Base-by-base conservation (phyloP, 2,329 filamentous ascomycete species). In the Reticulascus tulasneorum region DNA sequence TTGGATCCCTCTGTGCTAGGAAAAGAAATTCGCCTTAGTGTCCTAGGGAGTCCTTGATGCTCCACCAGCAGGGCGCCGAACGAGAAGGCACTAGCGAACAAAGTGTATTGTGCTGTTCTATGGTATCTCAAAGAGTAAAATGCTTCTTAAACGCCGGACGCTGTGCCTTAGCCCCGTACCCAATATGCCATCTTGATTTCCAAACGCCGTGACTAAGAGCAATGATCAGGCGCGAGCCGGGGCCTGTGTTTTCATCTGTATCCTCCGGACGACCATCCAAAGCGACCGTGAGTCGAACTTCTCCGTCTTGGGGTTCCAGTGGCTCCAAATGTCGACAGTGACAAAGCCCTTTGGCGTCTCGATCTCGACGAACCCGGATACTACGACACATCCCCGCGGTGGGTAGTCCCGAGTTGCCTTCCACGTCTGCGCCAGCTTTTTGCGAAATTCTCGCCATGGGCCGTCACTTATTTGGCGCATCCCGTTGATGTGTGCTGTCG, bases 291-390 rank as follows among this genome's bases (percentile, higher is more conserved):
- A 9, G 23, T 49, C 63, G 33, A 65, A 75, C 29, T 57, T 60
- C 42, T 65, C 63, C 25, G 65, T 67, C 51, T 75, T 72, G 2
- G 77, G 75, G 49, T 81, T 67, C 55, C 74, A 82, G 54, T 68
- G 76, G 3, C 64, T 71, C 9, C 56, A 40, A 3, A 75, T 73
- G 40, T 77, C 71, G 10, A 79, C 58, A 3, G 67, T 64, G 36
- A 79, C 51, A 32, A 61, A 60, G 1, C 66, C 66, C 16, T 56
- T 64, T 3, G 67, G 52, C 3, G 71, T 64, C 25, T 68, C 60
- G 3, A 80, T 38, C 43, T 79, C 71, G 3, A 82, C 66, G 9
- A 78, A 52, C 1, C 77, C 77, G 12, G 69, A 69, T 2, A 81
- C 63, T 2, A 60, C 52, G 29, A 81, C 60, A 33, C 67, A 69